phyloP scores from a whole-genome alignment of 352 stramenopile species.

The Phytophthora uliginosa region DNA sequence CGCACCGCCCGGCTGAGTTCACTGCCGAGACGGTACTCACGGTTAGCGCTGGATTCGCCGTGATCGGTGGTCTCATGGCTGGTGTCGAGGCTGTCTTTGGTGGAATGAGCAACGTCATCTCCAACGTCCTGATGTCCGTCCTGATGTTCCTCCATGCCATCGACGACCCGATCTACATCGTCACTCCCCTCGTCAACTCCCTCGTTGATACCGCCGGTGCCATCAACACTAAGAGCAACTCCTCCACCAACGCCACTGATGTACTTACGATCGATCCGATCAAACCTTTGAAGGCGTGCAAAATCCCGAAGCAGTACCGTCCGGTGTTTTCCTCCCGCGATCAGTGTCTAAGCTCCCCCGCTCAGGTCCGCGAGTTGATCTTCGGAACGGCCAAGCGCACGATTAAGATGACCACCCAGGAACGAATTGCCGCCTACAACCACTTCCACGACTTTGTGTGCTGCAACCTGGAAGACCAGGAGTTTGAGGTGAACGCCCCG shows the following conservation, averaged over 20 bases:
- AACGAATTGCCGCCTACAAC: constrained; percentile 35
- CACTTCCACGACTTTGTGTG: constrained; percentile 36
- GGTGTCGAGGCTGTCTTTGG: constrained; percentile 28
- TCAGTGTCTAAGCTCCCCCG: constrained; percentile 28
- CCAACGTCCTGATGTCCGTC: constrained; percentile 25
- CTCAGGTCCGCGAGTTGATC: constrained; percentile 23
- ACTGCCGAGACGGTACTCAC: constrained; percentile 32
- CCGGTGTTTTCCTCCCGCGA: constrained; percentile 33
- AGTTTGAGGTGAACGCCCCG: constrained; percentile 36
- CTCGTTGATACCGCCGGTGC: constrained; percentile 23
- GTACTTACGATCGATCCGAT: constrained; percentile 18
- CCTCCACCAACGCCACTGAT: neutral
- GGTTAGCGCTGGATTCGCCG: constrained; percentile 21
- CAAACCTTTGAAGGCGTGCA: constrained; percentile 16
- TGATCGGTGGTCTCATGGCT: constrained; percentile 33
- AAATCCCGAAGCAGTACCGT: constrained; percentile 28
- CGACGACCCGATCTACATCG: constrained; percentile 34
- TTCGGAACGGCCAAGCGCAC: constrained; percentile 32
- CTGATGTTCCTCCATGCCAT: constrained; percentile 40
- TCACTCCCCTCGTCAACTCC: constrained; percentile 34
- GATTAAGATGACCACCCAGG: constrained; percentile 10
- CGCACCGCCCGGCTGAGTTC: constrained; percentile 34
- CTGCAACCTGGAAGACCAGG: constrained; percentile 33
- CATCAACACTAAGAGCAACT: neutral
- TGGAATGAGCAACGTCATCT: constrained; percentile 27